Evolutionary conservation across 73 alveolate species (phyloP).

Genomic region (Paramecium octaurelia): DNA sequence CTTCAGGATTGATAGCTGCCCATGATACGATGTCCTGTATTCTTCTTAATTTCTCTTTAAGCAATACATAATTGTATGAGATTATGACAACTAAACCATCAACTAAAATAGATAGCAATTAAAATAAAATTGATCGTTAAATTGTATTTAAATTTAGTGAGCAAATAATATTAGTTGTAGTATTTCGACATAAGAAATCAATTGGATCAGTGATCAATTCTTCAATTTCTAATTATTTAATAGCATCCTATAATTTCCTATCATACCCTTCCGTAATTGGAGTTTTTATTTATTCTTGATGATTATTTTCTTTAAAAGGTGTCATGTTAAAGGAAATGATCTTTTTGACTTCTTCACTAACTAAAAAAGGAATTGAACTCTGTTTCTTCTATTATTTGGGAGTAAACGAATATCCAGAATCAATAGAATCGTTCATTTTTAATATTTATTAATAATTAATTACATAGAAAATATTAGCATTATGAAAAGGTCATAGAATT

Average conservation of each 20-base stretch:
- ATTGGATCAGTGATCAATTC: not conserved
- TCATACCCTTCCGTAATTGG: not conserved
- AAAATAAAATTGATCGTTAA: constrained; percentile 61
- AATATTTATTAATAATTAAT: not conserved
- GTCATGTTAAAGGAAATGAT: constrained; percentile 12
- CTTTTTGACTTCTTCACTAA: constrained; percentile 25
- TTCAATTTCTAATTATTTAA: constrained; percentile 5
- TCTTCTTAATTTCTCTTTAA: constrained; percentile 22
- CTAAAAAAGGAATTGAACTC: not conserved
- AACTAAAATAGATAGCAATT: not conserved
- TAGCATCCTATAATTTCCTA: constrained; percentile 14
- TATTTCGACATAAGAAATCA: constrained; percentile 1
- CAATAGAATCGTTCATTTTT: constrained; percentile 2
- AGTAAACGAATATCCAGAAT: constrained; percentile 14
- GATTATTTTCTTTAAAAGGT: not conserved
- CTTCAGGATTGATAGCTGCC: constrained; percentile 50
- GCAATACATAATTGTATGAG: not conserved
- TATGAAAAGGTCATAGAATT: constrained; percentile 51
- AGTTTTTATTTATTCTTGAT: not conserved
- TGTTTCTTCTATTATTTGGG: not conserved
- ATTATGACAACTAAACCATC: constrained; percentile 34
- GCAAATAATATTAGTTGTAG: not conserved
- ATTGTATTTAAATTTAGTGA: constrained; percentile 19
- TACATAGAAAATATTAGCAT: constrained; percentile 51
- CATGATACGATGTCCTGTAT: constrained; percentile 2